Conservation (phyloP, 2,329 filamentous ascomycete species). For the Ophiocordyceps camponoti-leonardi region DNA sequence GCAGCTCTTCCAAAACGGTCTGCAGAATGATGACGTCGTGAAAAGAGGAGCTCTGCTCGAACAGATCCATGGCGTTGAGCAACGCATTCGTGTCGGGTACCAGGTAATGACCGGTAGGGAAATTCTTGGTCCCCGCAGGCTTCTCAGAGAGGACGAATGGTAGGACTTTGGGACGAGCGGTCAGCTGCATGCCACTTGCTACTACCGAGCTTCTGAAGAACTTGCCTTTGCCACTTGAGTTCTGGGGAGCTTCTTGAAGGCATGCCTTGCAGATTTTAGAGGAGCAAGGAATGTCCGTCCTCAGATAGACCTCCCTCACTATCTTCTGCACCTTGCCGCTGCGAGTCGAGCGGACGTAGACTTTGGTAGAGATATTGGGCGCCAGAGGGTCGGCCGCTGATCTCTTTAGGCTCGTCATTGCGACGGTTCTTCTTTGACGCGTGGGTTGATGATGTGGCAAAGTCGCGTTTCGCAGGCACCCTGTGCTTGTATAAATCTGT, state of each 20-base stretch:
- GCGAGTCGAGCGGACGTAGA: constrained; percentile 86
- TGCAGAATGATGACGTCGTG: constrained; percentile 95
- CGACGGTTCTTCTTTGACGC: constrained; percentile 3
- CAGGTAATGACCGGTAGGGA: constrained; percentile 79
- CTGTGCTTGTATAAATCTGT: too few species aligned
- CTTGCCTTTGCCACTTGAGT: constrained; percentile 62
- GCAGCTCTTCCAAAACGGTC: constrained; percentile 89
- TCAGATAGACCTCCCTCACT: constrained; percentile 86
- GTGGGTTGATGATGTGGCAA: neutral
- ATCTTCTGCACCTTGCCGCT: constrained; percentile 98
- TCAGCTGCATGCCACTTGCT: constrained; percentile 1
- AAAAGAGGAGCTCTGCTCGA: constrained; percentile 81
- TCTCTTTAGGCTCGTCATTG: constrained; percentile 51
- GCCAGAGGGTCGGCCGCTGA: constrained; percentile 35
- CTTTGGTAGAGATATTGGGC: constrained; percentile 79
- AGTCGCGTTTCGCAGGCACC: neutral
- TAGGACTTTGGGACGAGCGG: constrained; percentile 31
- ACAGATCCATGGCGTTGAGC: constrained; percentile 89
- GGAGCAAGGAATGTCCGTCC: constrained; percentile 94
- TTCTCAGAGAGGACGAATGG: constrained; percentile 81
- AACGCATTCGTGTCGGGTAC: constrained; percentile 94
- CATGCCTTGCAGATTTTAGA: constrained; percentile 74
- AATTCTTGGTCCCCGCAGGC: constrained; percentile 67
- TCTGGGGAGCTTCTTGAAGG: constrained; percentile 54
- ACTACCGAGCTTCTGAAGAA: neutral